Evolutionary conservation across 345 rosid species (phyloP).

Genomic region (Kernera saxatilis): DNA sequence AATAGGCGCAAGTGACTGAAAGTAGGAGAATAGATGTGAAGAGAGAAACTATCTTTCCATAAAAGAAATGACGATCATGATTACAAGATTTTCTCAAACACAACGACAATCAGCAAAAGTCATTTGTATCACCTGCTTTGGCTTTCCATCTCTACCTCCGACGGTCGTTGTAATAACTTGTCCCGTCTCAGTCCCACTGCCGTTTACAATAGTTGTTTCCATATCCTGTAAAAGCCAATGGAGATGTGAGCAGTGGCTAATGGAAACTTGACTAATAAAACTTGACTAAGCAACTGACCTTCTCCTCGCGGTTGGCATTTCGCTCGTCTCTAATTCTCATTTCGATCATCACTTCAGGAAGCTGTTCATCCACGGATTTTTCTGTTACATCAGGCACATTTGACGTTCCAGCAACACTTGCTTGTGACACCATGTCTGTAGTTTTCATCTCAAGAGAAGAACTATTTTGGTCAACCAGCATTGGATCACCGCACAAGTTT

Average conservation of each 20-base stretch:
- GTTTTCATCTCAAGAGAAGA: conserved; percentile 40
- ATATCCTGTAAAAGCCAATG: conserved; percentile 42
- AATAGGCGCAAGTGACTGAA: neutral
- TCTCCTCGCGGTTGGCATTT: conserved; percentile 44
- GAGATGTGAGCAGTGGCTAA: neutral
- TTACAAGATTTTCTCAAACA: neutral
- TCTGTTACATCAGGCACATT: conserved; percentile 33
- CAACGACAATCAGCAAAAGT: neutral
- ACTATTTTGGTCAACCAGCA: conserved; percentile 44
- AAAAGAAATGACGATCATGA: neutral
- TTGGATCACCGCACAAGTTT: conserved; percentile 28
- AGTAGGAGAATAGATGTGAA: neutral
- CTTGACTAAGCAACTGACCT: conserved; percentile 33
- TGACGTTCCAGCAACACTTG: conserved; percentile 49
- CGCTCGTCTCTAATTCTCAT: conserved; percentile 60
- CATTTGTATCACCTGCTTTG: conserved; percentile 70
- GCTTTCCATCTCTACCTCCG: conserved; percentile 83
- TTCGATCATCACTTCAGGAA: conserved; percentile 56
- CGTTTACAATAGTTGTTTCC: conserved; percentile 61
- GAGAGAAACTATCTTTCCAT: neutral
- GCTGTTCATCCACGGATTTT: conserved; percentile 48
- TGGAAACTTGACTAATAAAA: neutral
- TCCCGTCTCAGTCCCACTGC: conserved; percentile 83
- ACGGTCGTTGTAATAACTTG: conserved; percentile 75
- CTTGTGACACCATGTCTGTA: conserved; percentile 47